A percentile compares a stretch with the other conserved stretches of the same genome.
These are phyloP conservation scores for Plantago lanceolata DNA, from an alignment of 305 asterid species.

Conservation along the genomic window DNA sequence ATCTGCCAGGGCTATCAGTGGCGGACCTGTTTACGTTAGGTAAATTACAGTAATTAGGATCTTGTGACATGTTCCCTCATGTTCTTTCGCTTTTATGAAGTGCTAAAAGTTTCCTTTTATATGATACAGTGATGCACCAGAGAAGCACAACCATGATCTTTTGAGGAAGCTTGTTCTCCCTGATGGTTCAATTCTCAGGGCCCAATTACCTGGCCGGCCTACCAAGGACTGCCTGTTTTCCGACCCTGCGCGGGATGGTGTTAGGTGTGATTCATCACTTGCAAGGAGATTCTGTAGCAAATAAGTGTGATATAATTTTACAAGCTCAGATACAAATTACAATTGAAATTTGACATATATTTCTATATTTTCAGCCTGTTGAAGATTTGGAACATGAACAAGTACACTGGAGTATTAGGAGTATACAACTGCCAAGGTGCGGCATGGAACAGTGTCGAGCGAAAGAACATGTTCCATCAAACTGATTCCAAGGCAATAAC, in stretches of 20 bases:
- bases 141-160: conserved; percentile 80
- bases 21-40: conserved; percentile 91
- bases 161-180: conserved; percentile 75
- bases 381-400: conserved; percentile 98
- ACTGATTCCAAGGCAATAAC: conserved; percentile 55
- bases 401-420: conserved; percentile 72
- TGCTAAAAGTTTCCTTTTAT: conserved; percentile 22
- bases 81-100: neutral
- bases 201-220: conserved; percentile 84
- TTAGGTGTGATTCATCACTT: too few species aligned
- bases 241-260: conserved; percentile 90
- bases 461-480: conserved; percentile 74
- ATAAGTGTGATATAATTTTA: too few species aligned
- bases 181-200: conserved; percentile 80
- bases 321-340: too few species aligned
- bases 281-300: too few species aligned
- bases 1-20: conserved; percentile 87
- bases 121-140: conserved; percentile 71
- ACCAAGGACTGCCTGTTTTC: conserved; percentile 78
- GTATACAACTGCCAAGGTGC: conserved; percentile 97
- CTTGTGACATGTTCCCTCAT: conserved; percentile 6
- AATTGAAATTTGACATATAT: conserved; percentile 17
- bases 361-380: conserved; percentile 46
- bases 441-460: conserved; percentile 70
- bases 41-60: conserved; percentile 12